Conservation (phyloP, 345 rosid genomes). For the Salix arbutifolia region DNA sequence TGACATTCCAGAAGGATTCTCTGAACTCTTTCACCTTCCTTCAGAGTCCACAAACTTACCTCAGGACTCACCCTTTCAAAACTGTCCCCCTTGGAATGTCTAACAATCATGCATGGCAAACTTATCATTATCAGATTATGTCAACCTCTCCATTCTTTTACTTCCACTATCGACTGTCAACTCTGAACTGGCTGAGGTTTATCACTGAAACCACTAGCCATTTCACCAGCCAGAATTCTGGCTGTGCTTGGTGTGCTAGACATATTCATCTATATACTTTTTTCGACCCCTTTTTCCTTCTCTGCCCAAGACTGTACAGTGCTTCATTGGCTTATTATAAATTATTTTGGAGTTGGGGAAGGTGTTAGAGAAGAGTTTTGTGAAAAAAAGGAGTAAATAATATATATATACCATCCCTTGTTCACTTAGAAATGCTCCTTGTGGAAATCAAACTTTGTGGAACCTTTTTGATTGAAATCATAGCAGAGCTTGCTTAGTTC, state of each 20-base stretch:
- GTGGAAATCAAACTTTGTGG: conserved; percentile 95
- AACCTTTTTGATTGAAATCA: conserved; percentile 87
- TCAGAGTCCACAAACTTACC: conserved; percentile 4
- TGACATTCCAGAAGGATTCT: conserved; percentile 2
- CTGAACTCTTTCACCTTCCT: not conserved
- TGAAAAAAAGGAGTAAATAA: not conserved
- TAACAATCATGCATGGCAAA: conserved; percentile 14
- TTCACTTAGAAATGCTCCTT: conserved; percentile 73
- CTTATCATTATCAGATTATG: not conserved
- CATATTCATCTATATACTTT: not conserved
- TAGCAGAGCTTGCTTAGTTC: conserved; percentile 86
- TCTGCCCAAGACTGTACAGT: conserved; percentile 28
- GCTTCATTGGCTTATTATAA: conserved; percentile 21
- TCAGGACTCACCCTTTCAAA: conserved; percentile 12
- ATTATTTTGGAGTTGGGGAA: not conserved
- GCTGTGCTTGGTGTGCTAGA: not conserved
- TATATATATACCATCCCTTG: not conserved
- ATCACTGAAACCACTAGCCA: conserved; percentile 4
- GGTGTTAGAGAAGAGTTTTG: not conserved
- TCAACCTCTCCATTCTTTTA: conserved; percentile 16
- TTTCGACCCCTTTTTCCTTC: not conserved
- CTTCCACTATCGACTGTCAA: conserved; percentile 9
- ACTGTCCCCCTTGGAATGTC: conserved; percentile 18
- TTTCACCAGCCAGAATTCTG: conserved; percentile 5
- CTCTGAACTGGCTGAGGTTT: not conserved